Base-by-base conservation (phyloP, 768 basidiomycete genomes). In the Holtermanniella nyarrowii region DNA sequence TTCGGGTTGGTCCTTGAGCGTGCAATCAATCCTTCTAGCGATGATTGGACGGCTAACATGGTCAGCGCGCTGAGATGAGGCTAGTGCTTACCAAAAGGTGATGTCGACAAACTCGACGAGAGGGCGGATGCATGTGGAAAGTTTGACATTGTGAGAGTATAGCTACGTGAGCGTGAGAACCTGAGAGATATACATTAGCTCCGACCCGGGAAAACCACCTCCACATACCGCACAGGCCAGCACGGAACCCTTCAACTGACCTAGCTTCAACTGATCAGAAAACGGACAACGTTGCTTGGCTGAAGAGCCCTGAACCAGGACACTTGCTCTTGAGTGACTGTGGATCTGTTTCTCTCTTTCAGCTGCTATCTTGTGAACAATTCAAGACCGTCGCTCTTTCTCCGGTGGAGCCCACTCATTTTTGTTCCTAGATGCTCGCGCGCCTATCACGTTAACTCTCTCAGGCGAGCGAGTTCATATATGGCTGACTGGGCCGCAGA, bases 81-180 rank as follows among this genome's bases (percentile, higher is more conserved):
- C 3, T 54, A n/a, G n/a, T n/a, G n/a, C 67, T 59, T 48, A 69
- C 67, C 65, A 51, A 54, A 66, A 4, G 68, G 63, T 4, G 68
- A 69, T 1, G 68, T 56, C 16, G 60, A 62, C 12, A 67, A 56
- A 7, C 62, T 62, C 3, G 61, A 31, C 24, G 62, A 54, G 40
- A 63, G 44, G 2, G 52, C 56, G 3, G 63, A 46, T 13, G 61
- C 62, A 44, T 67, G 65, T 18, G 65, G 65, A 31, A 53, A 63
- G 48, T 67, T 67, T 13, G 61, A 59, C 61, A 59, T 65, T 49
- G 27, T 43, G 24, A 18, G 18, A 14, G 10, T 13, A 37, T 10
- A 20, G 5, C n/a, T 26, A 37, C 18, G 5, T 20, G 10, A 40
- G 41, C 13, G 31, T 7, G 5, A 49, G 48, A 22, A 25, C 20